Evolutionary conservation across 2,329 filamentous ascomycete species (phyloP).

Genomic region (Clonostachys solani): DNA sequence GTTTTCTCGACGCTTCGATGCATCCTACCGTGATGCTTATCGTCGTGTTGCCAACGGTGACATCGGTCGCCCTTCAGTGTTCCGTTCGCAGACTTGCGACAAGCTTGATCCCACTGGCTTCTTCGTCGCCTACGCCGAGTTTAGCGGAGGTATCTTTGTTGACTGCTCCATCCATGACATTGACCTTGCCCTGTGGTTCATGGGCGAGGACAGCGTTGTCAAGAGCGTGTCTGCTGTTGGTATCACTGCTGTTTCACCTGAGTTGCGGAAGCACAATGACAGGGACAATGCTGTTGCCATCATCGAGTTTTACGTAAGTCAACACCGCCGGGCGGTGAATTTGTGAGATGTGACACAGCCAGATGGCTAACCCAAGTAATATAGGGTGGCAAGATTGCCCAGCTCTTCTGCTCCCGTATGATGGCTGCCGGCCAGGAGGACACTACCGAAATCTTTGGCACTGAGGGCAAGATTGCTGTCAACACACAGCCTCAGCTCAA

Average conservation of each 20-base stretch:
- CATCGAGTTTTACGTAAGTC: slow-evolving; percentile 51
- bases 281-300: slow-evolving; percentile 38
- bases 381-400: slow-evolving; percentile 53
- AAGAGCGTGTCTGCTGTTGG: slow-evolving; percentile 22
- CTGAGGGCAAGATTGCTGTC: slow-evolving; percentile 57
- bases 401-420: slow-evolving; percentile 61
- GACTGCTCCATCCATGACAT: slow-evolving; percentile 71
- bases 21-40: slow-evolving; percentile 59
- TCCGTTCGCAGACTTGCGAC: slow-evolving; percentile 66
- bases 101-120: slow-evolving; percentile 63
- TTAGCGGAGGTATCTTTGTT: slow-evolving; percentile 65
- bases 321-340: no score
- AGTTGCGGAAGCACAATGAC: slow-evolving; percentile 21
- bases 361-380: slow-evolving; percentile 3
- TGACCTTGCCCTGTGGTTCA: slow-evolving; percentile 25
- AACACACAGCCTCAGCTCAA: slow-evolving; percentile 53
- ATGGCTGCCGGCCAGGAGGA: slow-evolving; percentile 67
- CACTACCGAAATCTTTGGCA: slow-evolving; percentile 63
- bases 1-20: slow-evolving; percentile 48
- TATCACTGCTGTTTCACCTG: slow-evolving; percentile 23
- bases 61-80: slow-evolving; percentile 57
- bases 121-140: slow-evolving; percentile 64
- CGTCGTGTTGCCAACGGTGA: slow-evolving; percentile 42
- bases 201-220: slow-evolving; percentile 20
- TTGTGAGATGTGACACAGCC: no score